Evolutionary conservation across 331 rosid species (phyloP), one percentile per base, ranked within the genome.

Genomic region (Prunus yedoensis): DNA sequence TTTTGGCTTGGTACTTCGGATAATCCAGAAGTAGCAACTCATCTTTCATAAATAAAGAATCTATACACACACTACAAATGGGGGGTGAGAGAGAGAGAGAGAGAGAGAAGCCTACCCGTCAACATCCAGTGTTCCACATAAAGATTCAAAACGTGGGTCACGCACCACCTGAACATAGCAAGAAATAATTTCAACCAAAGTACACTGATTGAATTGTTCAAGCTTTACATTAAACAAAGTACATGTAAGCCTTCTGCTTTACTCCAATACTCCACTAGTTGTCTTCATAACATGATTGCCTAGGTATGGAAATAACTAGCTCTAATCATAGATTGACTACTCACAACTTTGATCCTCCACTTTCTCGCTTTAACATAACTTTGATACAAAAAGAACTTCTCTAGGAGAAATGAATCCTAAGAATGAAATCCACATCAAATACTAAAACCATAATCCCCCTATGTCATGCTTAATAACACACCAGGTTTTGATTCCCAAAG

Each of bases 101-200:
- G 20, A 69, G 52, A 58, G 59, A 70, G 35, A 38, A 10, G 77
- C 95, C 28, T 82, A 94, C 97, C 96, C 90, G 0, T 94, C 91
- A 27, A 70, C 28, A 74, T 94, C 89, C 23, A 87, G 83, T 17
- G 50, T 75, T 38, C 97, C 98, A 54, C 92, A 83, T 51, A 94
- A 86, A 75, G 98, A 82, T 79, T 91, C 97, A 62, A 89, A 91
- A 28, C 90, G 85, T 10, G 93, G 97, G 80, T 91, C 91, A 3
- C 91, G 86, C 53, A 76, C 75, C 64, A 86, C 89, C 87, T 91
- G 85, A 75, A 79, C 58, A 73, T 43, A 57, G 18, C 17, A 57
- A 57, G 51, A 72, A 72, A 72, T 30, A 72, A 57, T 58, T 57
- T 43, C 66, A 72, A 72, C 76, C 30, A 2, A 41, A 27, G 41